These are phyloP conservation scores for Tylopilus subfusipes DNA, from an alignment of 768 basidiomycete species.

Conservation along the genomic window DNA sequence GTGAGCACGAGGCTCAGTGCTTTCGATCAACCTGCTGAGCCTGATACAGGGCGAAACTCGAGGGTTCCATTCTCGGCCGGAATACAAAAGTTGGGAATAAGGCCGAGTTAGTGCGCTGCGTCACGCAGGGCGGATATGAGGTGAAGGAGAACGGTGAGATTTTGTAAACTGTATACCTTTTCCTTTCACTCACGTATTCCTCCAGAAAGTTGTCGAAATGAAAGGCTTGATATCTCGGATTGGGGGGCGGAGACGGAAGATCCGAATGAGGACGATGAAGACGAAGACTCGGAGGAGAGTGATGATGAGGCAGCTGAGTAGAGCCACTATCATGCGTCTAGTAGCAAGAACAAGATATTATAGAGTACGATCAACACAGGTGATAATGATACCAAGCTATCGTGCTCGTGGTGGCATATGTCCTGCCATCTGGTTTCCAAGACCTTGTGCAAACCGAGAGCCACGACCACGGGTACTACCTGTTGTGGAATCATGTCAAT, in stretches of 20 bases:
- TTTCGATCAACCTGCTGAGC: conserved; percentile 1
- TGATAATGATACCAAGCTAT: conserved; percentile 8
- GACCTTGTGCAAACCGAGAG: conserved; percentile 76
- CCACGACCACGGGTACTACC: conserved; percentile 72
- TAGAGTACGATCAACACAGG: background rate
- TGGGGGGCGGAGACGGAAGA: conserved; percentile 43
- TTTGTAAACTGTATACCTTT: background rate
- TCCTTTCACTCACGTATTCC: background rate
- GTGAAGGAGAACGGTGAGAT: conserved; percentile 56
- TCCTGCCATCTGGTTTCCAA: conserved; percentile 74
- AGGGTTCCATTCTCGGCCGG: conserved; percentile 71
- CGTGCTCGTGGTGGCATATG: conserved; percentile 21
- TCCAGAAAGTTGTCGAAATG: conserved; percentile 52
- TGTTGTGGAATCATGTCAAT: conserved; percentile 21
- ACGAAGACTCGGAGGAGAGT: conserved; percentile 11
- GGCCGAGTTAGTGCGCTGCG: conserved; percentile 62
- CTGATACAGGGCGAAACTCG: conserved; percentile 61
- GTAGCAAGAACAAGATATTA: conserved; percentile 1
- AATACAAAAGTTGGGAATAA: conserved; percentile 70
- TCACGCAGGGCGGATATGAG: conserved; percentile 79
- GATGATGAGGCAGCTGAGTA: conserved; percentile 8
- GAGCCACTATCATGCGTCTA: background rate
- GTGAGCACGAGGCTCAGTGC: conserved; percentile 35
- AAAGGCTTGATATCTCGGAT: conserved; percentile 54
- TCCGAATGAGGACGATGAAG: conserved; percentile 22